A percentile compares a stretch with the other conserved stretches of the same genome.
These are phyloP conservation scores for Umbelopsis sp. DNA, from an alignment of 371 early-diverging fungal genomes.

Conservation along the genomic window DNA sequence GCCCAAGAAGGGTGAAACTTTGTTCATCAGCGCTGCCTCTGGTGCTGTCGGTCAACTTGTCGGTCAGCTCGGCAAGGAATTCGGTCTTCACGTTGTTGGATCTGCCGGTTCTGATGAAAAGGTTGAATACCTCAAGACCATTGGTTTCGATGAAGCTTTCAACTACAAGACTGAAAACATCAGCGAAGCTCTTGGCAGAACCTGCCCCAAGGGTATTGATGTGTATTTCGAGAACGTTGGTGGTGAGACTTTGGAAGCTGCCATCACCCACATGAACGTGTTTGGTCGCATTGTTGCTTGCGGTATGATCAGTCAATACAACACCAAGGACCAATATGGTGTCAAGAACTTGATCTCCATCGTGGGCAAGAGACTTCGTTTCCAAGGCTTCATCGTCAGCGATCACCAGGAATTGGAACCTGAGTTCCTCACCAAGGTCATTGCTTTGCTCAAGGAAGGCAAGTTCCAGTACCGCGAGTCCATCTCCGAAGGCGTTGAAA, in stretches of 20 bases:
- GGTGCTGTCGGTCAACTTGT: conserved; percentile 65
- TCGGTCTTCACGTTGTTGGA: conserved; percentile 77
- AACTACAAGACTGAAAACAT: conserved; percentile 78
- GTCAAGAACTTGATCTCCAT: conserved; percentile 41
- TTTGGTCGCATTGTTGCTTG: conserved; percentile 62
- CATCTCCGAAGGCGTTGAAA: conserved; percentile 80
- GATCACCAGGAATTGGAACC: conserved; percentile 56
- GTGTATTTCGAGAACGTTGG: conserved; percentile 79
- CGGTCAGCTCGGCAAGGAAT: conserved; percentile 71
- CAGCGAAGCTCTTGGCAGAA: conserved; percentile 42
- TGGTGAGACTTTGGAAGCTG: conserved; percentile 71
- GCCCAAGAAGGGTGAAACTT: conserved; percentile 52
- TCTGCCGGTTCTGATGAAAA: conserved; percentile 82
- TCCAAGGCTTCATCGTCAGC: conserved; percentile 68
- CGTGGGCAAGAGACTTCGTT: conserved; percentile 47
- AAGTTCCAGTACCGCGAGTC: conserved; percentile 69
- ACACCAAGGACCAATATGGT: conserved; percentile 34
- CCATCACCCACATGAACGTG: conserved; percentile 53
- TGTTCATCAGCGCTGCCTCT: conserved; percentile 60
- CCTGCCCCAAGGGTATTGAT: conserved; percentile 74
- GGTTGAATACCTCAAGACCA: conserved; percentile 64
- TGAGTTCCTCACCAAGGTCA: conserved; percentile 64
- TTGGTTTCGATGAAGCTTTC: conserved; percentile 77
- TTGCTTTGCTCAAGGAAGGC: conserved; percentile 66
- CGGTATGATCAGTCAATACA: conserved; percentile 79